Evolutionary conservation across 2,329 filamentous ascomycete genomes (phyloP), one percentile per base, ranked within the genome.

Genomic region (Akanthomyces dipterigenus): DNA sequence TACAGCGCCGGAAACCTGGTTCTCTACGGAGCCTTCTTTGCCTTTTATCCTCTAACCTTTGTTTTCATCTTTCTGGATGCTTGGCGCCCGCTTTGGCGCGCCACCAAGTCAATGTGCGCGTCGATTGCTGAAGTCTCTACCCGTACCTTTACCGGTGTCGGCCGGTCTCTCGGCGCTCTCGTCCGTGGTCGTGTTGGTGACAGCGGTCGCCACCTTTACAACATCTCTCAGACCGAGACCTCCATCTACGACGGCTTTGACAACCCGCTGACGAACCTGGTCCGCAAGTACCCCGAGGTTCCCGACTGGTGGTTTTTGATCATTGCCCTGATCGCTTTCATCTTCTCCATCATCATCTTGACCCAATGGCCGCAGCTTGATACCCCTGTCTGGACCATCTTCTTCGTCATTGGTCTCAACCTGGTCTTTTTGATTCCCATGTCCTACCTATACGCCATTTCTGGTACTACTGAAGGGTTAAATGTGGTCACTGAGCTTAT

Each of bases 401-500:
- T 73, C 46, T 67, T 70, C 38, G 68, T 71, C 45, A 71, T 75
- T 38, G 72, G 63, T 8, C 69, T 76, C 57, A 73, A 72, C 64
- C 63, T 78, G 8, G 69, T 77, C 14, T 76, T 77, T 48, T 69
- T 75, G 2, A 71, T 78, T 2, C 76, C 76, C 1, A 66, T 78
- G 46, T 73, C 74, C 0, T 72, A 76, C 61, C 67, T 78, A 5
- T 75, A 72, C 1, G 74, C 76, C 2, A 77, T 76, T 6, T 76
- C 77, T 0, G 76, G 76, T 26, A 77, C 75, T 4, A 77, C 76
- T 24, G 67, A 77, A 12, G 72, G 73, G 0, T 66, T 83, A 14
- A 82, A 82, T 62, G 79, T 83, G 42, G 73, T 82, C 55, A 79
- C 78, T 2, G 78, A 81, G 65, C 61, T 71, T 7, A 67, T 71